Conservation (phyloP, 31 red algal species). For the Endocladia muricata region DNA sequence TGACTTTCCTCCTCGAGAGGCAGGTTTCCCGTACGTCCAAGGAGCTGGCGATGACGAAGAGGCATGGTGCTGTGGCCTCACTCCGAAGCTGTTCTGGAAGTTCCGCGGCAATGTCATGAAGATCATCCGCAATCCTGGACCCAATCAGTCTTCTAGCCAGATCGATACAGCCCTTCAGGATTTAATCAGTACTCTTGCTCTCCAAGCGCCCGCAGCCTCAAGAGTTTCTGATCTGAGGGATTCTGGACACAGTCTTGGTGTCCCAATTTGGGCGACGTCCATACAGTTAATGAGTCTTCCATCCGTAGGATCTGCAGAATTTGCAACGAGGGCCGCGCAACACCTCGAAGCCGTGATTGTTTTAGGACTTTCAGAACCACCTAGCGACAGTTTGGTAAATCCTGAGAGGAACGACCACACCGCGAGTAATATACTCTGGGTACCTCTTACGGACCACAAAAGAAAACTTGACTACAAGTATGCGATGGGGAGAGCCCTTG, state of each 20-base stretch:
- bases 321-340: neutral
- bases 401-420: too few relatives aligned
- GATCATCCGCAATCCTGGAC: too few relatives aligned
- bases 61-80: constrained; percentile 51
- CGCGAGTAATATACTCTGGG: constrained; percentile 10
- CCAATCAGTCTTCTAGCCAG: too few relatives aligned
- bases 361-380: neutral
- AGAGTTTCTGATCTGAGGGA: too few relatives aligned
- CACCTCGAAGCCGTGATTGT: neutral
- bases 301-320: neutral
- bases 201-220: too few relatives aligned
- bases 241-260: too few relatives aligned
- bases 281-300: too few relatives aligned
- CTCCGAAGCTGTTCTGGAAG: constrained; percentile 46
- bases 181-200: too few relatives aligned
- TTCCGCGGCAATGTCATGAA: too few relatives aligned
- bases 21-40: constrained; percentile 62
- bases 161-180: too few relatives aligned
- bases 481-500: constrained; percentile 47
- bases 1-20: constrained; percentile 19
- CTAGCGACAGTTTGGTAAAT: too few relatives aligned
- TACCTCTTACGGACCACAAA: constrained; percentile 36
- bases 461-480: constrained; percentile 63
- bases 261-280: neutral
- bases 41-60: constrained; percentile 81